Evolutionary conservation across 2,329 filamentous ascomycete genomes (phyloP).

Genomic region (Cytospora schulzeri): DNA sequence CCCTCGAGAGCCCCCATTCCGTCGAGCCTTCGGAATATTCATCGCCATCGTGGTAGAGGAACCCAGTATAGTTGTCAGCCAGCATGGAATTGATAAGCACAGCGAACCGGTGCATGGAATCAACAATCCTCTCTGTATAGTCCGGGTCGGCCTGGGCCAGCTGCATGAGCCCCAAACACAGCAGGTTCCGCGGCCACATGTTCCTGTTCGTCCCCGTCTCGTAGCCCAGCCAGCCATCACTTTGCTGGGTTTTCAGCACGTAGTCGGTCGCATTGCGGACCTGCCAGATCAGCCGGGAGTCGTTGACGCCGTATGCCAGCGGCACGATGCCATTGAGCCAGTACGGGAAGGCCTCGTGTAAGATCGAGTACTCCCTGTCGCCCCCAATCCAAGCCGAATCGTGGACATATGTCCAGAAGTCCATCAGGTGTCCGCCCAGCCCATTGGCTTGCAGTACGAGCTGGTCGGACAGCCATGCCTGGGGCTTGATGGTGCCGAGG

Average conservation of each 20-base stretch:
- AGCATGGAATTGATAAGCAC: slow-evolving; percentile 55
- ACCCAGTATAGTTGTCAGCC: slow-evolving; percentile 50
- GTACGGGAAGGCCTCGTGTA: slow-evolving; percentile 59
- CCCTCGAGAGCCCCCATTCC: slow-evolving; percentile 37
- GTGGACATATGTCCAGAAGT: slow-evolving; percentile 59
- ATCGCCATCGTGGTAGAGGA: slow-evolving; percentile 47
- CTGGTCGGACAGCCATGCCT: slow-evolving; percentile 20
- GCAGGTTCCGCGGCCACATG: slow-evolving; percentile 55
- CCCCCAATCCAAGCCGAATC: slow-evolving; percentile 56
- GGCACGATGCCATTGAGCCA: slow-evolving; percentile 62
- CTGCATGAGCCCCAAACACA: slow-evolving; percentile 53
- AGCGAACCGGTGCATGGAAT: slow-evolving; percentile 52
- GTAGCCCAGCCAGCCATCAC: slow-evolving; percentile 60
- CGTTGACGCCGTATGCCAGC: slow-evolving; percentile 53
- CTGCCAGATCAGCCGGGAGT: slow-evolving; percentile 52
- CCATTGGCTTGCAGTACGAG: slow-evolving; percentile 13
- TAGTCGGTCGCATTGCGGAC: slow-evolving; percentile 47
- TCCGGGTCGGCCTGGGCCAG: slow-evolving; percentile 51
- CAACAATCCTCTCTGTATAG: slow-evolving; percentile 46
- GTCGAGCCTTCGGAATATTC: slow-evolving; percentile 39
- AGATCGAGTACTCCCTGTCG: slow-evolving; percentile 50
- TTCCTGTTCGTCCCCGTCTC: slow-evolving; percentile 48
- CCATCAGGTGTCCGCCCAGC: slow-evolving; percentile 37
- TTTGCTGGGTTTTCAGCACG: slow-evolving; percentile 49
- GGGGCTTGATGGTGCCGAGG: slow-evolving; percentile 27